Conservation (phyloP, 257 asterid genomes). For the Thymus mandschuricus region DNA sequence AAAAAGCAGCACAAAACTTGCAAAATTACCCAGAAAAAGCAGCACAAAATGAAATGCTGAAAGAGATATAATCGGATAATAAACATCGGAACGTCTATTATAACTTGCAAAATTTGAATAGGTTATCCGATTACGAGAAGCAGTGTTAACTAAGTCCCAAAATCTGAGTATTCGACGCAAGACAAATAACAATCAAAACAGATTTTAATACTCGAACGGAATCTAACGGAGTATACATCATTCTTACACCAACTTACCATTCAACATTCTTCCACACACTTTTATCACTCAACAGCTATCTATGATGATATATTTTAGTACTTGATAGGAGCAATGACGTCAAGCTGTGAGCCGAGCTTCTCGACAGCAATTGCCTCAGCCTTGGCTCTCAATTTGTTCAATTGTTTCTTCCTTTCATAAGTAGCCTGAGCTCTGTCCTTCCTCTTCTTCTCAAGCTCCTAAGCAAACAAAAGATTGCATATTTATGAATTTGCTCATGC, state of each 20-base stretch:
- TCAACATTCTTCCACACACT: too few species aligned
- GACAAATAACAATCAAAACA: constrained; percentile 12
- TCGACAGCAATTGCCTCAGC: too few species aligned
- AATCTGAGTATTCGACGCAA: constrained; percentile 12
- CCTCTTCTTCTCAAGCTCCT: too few species aligned
- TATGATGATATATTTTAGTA: background rate
- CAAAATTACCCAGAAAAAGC: too few species aligned
- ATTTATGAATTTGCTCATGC: background rate
- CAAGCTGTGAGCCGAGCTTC: too few species aligned
- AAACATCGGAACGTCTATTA: background rate
- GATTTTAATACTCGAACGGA: background rate
- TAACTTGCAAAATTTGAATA: constrained; percentile 3
- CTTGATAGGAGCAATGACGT: too few species aligned
- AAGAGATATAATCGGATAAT: background rate
- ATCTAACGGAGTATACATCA: constrained; percentile 27
- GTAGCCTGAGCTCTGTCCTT: too few species aligned
- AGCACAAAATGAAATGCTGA: background rate
- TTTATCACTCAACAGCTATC: constrained; percentile 20
- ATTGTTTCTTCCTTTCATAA: too few species aligned
- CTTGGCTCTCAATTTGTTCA: too few species aligned
- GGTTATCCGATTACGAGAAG: background rate
- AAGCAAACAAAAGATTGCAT: background rate
- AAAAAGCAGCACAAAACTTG: too few species aligned
- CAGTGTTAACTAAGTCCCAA: background rate
- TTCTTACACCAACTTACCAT: constrained; percentile 32